Evolutionary conservation across 2,329 filamentous ascomycete species (phyloP).

Genomic region (Cytospora leucostoma): DNA sequence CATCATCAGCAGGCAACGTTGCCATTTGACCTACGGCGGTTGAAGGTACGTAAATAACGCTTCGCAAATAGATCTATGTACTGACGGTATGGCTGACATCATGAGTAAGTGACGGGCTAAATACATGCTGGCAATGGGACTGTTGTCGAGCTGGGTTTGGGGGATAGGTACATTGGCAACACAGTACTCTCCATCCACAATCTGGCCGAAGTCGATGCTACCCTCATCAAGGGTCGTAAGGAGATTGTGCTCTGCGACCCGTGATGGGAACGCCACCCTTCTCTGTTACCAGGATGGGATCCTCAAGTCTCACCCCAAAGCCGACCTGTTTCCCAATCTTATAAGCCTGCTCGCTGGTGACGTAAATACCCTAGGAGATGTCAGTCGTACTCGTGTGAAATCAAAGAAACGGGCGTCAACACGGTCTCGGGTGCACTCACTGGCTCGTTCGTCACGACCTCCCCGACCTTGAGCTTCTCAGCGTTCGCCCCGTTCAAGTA

Average conservation of each 20-base stretch:
- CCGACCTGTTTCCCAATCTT: constrained; percentile 31
- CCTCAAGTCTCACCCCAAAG: constrained; percentile 36
- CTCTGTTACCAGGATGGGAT: constrained; percentile 35
- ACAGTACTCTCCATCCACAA: background rate
- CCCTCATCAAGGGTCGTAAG: constrained; percentile 32
- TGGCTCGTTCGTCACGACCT: constrained; percentile 36
- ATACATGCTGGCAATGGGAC: background rate
- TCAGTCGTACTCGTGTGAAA: background rate
- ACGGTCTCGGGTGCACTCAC: constrained; percentile 26
- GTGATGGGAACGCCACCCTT: constrained; percentile 34
- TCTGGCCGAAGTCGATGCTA: background rate
- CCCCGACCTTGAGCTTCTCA: constrained; percentile 33
- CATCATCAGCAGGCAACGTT: no score
- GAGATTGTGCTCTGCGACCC: constrained; percentile 34
- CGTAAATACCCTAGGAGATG: constrained; percentile 34
- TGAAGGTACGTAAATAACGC: no score
- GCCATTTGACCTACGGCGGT: no score
- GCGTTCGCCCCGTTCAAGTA: constrained; percentile 36
- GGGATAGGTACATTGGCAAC: background rate
- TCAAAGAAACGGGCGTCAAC: background rate
- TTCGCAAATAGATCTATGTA: no score
- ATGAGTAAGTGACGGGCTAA: background rate
- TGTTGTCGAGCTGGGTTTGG: background rate
- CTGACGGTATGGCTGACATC: background rate
- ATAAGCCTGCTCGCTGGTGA: constrained; percentile 35